Conservation (phyloP, 768 basidiomycete species). For the Auricularia sp. region DNA sequence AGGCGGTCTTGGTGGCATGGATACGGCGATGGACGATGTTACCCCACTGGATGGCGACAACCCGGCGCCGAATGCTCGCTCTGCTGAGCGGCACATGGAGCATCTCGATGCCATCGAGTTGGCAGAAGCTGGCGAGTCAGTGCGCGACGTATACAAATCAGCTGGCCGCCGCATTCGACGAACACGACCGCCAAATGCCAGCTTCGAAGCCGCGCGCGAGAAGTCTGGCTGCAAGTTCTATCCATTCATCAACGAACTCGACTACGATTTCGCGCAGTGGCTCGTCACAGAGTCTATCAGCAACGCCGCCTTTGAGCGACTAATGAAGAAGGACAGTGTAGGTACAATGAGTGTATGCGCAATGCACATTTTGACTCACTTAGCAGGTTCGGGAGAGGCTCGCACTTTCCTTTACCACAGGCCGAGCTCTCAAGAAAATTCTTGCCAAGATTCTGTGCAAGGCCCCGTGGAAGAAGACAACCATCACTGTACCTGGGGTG, state of each 20-base stretch:
- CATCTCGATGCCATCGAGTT: too few relatives aligned
- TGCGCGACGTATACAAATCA: too few relatives aligned
- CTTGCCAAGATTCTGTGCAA: not conserved
- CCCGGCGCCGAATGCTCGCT: too few relatives aligned
- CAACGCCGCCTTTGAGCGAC: not conserved
- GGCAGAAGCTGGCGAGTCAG: too few relatives aligned
- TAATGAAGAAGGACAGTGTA: not conserved
- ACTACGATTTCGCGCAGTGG: not conserved
- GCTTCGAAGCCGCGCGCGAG: not conserved
- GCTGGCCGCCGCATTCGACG: too few relatives aligned
- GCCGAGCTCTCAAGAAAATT: not conserved
- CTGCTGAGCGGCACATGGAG: too few relatives aligned
- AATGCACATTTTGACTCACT: not conserved
- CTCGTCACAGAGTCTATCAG: not conserved
- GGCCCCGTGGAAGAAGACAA: not conserved
- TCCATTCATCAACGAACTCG: not conserved
- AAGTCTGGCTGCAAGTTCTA: not conserved
- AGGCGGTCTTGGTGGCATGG: too few relatives aligned
- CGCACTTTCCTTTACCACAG: not conserved
- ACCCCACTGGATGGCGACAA: too few relatives aligned
- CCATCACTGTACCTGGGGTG: not conserved
- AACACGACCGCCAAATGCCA: not conserved
- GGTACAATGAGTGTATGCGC: not conserved
- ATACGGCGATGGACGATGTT: too few relatives aligned
- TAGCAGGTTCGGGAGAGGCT: not conserved